Conservation (phyloP, 352 stramenopile genomes). For the Phytophthora europaea region DNA sequence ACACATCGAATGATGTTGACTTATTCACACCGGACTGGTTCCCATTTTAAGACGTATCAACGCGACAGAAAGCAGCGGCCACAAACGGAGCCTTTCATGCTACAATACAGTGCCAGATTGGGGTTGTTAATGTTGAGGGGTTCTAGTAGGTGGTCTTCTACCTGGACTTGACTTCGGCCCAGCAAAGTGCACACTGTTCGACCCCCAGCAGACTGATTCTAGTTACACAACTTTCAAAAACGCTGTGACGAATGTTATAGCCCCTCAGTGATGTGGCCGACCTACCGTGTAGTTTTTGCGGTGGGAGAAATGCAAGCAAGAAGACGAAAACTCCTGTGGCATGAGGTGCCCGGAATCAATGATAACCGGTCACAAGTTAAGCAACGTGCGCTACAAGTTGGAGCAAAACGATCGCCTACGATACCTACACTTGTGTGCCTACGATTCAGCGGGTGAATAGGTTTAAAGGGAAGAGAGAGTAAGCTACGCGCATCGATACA, state of each 20-base stretch:
- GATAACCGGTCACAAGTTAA: too few relatives aligned
- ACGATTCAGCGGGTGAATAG: too few relatives aligned
- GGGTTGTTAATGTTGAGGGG: conserved; percentile 2
- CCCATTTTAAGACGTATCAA: background rate
- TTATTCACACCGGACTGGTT: conserved; percentile 13
- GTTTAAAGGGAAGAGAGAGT: too few relatives aligned
- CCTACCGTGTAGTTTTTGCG: background rate
- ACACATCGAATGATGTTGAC: background rate
- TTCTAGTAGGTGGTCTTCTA: conserved; percentile 17
- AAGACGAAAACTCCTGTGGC: conserved; percentile 13
- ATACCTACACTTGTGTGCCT: too few relatives aligned
- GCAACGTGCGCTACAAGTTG: too few relatives aligned
- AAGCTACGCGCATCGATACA: too few relatives aligned
- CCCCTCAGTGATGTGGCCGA: background rate
- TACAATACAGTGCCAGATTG: background rate
- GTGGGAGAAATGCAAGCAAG: conserved; percentile 6
- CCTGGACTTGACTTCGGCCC: background rate
- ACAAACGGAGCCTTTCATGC: conserved; percentile 9
- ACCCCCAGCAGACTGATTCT: conserved; percentile 2
- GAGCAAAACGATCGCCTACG: too few relatives aligned
- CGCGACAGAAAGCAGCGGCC: background rate
- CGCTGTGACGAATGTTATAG: background rate
- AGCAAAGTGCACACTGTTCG: background rate
- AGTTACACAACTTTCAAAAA: background rate
- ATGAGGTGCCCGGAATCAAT: conserved; percentile 23